Conservation (phyloP, 1,284 basidiomycete species). For the Sporisorium exsertum region DNA sequence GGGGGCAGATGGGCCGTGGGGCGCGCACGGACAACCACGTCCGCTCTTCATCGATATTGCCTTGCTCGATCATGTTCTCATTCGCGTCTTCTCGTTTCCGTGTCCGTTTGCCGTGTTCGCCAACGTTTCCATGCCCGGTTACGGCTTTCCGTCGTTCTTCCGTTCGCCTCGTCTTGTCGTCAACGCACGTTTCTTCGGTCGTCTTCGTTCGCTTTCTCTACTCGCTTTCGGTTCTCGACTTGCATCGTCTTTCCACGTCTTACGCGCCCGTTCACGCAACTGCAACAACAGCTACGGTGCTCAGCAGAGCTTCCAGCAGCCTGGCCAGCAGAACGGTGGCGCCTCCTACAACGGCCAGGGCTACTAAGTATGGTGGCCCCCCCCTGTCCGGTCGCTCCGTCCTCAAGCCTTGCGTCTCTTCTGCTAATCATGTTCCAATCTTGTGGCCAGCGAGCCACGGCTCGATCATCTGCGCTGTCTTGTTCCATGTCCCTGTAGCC, state of each 20-base stretch:
- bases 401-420: conserved; percentile 7
- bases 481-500: conserved; percentile 11
- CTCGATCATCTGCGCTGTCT: conserved; percentile 1
- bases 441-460: not conserved
- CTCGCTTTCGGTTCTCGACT: conserved; percentile 2
- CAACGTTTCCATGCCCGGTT: not conserved
- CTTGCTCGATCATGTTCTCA: conserved; percentile 29
- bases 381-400: not conserved
- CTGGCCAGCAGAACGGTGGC: conserved; percentile 45
- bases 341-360: conserved; percentile 47
- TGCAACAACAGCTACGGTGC: conserved; percentile 37
- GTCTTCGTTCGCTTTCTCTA: conserved; percentile 3
- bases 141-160: too few species aligned
- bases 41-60: not conserved
- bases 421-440: not conserved
- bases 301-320: conserved; percentile 49
- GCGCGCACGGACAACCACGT: not conserved
- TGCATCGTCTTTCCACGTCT: not conserved
- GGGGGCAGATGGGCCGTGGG: not conserved
- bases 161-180: conserved; percentile 4
- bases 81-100: conserved; percentile 20
- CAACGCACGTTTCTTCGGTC: conserved; percentile 16
- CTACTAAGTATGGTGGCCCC: conserved; percentile 34
- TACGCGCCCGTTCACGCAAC: not conserved
- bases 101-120: not conserved